These are phyloP conservation scores for Chlorella sp. DNA, from an alignment of 139 green algal genomes.

Conservation along the genomic window DNA sequence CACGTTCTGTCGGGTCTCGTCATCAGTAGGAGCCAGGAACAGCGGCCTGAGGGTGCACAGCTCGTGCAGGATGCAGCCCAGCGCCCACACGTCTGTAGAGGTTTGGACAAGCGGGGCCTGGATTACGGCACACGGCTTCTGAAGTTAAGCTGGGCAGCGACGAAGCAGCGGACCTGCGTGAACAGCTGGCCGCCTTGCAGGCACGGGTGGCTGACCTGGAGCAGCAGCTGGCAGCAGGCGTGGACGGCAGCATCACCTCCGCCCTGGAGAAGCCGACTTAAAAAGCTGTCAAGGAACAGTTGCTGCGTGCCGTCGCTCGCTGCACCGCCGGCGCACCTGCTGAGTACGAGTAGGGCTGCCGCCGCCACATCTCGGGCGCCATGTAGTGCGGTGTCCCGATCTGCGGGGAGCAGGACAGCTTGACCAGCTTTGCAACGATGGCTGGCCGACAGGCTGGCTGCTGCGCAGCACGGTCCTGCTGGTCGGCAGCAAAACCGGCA, in stretches of 20 bases:
- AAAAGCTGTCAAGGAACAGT: too few relatives aligned
- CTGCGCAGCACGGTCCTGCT: too few relatives aligned
- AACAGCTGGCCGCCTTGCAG: too few relatives aligned
- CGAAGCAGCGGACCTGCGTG: too few relatives aligned
- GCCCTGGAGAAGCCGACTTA: too few relatives aligned
- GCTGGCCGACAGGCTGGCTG: too few relatives aligned
- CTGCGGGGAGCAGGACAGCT: conserved; percentile 20
- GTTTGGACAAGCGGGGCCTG: conserved; percentile 25
- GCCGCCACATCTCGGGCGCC: conserved; percentile 84
- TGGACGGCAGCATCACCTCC: too few relatives aligned
- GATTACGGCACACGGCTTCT: too few relatives aligned
- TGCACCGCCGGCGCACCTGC: conserved; percentile 85
- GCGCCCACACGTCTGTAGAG: neutral
- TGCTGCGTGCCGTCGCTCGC: too few relatives aligned
- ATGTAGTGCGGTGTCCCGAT: conserved; percentile 89
- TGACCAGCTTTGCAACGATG: neutral
- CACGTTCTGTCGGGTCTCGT: neutral
- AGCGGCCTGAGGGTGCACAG: conserved; percentile 45
- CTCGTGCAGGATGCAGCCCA: conserved; percentile 90
- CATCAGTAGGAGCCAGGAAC: neutral
- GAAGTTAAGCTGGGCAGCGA: too few relatives aligned
- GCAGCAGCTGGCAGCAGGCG: too few relatives aligned
- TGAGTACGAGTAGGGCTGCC: conserved; percentile 81
- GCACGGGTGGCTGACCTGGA: too few relatives aligned
- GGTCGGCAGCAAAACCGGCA: neutral